phyloP scores from a whole-genome alignment of 108 stramenopile genomes.

The Schizochytrium sp. region DNA sequence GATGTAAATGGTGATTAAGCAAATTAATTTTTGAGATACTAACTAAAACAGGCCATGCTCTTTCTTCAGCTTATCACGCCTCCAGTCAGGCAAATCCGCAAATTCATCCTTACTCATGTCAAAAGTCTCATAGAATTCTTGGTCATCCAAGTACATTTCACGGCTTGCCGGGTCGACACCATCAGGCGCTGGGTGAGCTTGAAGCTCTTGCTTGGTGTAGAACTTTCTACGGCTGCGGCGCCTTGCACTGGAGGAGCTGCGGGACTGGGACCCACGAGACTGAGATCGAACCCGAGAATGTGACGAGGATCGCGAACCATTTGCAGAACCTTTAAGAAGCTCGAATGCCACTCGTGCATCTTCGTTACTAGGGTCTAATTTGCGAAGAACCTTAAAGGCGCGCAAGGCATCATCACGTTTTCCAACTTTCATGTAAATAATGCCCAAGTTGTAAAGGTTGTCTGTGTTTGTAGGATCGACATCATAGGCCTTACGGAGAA shows the following conservation, averaged over 20 bases:
- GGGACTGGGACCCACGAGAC: neutral
- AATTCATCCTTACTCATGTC: constrained; percentile 20
- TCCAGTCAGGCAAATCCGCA: neutral
- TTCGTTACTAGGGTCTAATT: neutral
- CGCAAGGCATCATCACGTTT: constrained; percentile 9
- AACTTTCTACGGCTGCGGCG: neutral
- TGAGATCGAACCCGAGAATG: neutral
- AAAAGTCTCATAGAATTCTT: neutral
- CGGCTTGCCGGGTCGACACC: neutral
- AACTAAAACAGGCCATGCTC: neutral
- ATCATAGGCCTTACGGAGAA: neutral
- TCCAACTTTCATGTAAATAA: constrained; percentile 52
- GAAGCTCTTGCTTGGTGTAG: constrained; percentile 13
- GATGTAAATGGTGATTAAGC: too few species aligned
- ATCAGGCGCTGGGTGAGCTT: neutral
- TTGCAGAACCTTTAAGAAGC: constrained; percentile 5
- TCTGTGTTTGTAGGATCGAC: neutral
- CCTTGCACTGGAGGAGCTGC: neutral
- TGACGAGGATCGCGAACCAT: neutral
- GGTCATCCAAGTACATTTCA: constrained; percentile 18
- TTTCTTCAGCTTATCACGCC: neutral
- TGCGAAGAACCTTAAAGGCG: neutral
- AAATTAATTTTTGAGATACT: too few species aligned
- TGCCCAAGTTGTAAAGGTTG: constrained; percentile 36
- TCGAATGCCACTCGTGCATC: neutral